phyloP scores from a whole-genome alignment of 139 green algal genomes.

The Chlorella sorokiniana region DNA sequence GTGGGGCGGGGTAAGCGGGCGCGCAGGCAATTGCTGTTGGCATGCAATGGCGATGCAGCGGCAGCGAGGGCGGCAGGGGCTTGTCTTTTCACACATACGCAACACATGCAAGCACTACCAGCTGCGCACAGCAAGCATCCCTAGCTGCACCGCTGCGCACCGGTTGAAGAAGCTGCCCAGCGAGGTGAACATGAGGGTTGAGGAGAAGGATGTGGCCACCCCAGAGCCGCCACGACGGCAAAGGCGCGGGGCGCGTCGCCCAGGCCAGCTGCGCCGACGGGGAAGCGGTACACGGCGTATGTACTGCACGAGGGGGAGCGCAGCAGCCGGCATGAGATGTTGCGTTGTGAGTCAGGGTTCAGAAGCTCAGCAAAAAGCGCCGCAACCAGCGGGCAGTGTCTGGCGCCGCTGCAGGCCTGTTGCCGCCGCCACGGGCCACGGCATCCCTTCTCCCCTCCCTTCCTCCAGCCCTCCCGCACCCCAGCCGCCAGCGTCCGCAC shows the following conservation, averaged over 20 bases:
- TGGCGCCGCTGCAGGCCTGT: too few relatives aligned
- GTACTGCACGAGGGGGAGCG: slow-evolving; percentile 36
- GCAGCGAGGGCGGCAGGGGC: too few relatives aligned
- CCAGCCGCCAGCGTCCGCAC: background rate
- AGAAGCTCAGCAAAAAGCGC: background rate
- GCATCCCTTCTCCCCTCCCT: background rate
- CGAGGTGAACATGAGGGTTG: slow-evolving; percentile 90
- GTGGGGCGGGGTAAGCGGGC: too few relatives aligned
- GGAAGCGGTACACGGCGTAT: slow-evolving; percentile 39
- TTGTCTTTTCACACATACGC: too few relatives aligned
- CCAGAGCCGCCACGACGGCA: slow-evolving; percentile 55
- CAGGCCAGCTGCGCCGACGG: slow-evolving; percentile 46
- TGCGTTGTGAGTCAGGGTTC: background rate
- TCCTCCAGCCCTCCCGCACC: background rate
- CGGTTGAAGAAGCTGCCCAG: slow-evolving; percentile 85
- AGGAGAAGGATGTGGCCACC: slow-evolving; percentile 76
- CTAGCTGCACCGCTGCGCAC: too few relatives aligned
- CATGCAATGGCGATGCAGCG: too few relatives aligned
- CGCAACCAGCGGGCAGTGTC: background rate
- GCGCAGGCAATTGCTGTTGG: too few relatives aligned
- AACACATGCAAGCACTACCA: too few relatives aligned
- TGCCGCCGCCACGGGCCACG: too few relatives aligned
- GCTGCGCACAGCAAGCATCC: too few relatives aligned
- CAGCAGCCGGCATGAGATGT: background rate
- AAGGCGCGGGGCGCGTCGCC: slow-evolving; percentile 56